phyloP scores from a whole-genome alignment of 1,284 basidiomycete genomes.

The Chalciporus sp. region DNA sequence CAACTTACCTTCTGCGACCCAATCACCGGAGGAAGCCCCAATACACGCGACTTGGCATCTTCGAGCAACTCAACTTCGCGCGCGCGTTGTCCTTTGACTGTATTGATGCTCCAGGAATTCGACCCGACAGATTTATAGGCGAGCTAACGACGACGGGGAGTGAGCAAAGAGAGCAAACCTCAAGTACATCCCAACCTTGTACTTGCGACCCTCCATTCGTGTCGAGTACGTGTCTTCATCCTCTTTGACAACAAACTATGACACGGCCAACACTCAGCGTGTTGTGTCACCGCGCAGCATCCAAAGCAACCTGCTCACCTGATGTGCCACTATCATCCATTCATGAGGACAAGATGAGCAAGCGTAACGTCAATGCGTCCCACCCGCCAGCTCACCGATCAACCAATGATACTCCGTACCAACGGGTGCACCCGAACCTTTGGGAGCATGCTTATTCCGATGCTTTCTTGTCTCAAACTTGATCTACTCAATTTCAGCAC shows the following conservation, averaged over 20 bases:
- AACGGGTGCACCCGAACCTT: background rate
- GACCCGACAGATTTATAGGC: conserved; percentile 6
- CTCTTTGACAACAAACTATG: conserved; percentile 11
- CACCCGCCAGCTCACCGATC: background rate
- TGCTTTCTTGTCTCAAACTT: conserved; percentile 6
- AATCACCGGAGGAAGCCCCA: conserved; percentile 7
- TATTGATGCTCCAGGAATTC: conserved; percentile 8
- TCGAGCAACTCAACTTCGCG: conserved; percentile 10
- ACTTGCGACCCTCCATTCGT: conserved; percentile 14
- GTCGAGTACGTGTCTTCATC: conserved; percentile 12
- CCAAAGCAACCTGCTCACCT: background rate
- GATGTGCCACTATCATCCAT: conserved; percentile 2
- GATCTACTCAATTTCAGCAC: background rate
- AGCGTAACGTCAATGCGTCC: too few relatives aligned
- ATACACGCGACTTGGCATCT: conserved; percentile 7
- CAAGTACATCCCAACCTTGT: conserved; percentile 9
- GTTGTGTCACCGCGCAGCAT: background rate
- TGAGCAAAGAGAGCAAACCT: background rate
- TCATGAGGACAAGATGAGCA: background rate
- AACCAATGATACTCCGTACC: conserved; percentile 3
- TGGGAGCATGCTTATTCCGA: background rate
- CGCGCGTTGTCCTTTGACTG: conserved; percentile 9
- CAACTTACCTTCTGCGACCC: conserved; percentile 10
- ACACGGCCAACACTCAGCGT: background rate
- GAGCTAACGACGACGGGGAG: background rate